These are phyloP conservation scores for Phytophthora gonapodyides DNA, from an alignment of 352 stramenopile species.

Conservation along the genomic window DNA sequence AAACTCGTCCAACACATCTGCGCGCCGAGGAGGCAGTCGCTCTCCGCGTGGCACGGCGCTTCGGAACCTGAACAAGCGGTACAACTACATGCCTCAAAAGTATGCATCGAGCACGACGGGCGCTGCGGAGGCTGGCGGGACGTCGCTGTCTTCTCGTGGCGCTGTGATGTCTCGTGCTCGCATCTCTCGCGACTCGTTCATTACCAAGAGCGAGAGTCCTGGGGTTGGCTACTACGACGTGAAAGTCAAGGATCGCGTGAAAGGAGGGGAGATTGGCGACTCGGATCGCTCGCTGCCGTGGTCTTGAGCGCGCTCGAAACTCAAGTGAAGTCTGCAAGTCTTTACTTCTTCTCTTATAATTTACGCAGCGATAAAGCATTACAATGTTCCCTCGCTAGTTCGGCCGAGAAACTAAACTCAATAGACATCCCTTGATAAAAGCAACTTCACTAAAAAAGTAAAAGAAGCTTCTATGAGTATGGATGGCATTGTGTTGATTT, in stretches of 20 bases:
- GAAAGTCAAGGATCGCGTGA: slow-evolving; percentile 63
- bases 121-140: slow-evolving; percentile 41
- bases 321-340: slow-evolving; percentile 15
- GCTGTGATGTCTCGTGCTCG: slow-evolving; percentile 70
- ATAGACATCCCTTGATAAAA: slow-evolving; percentile 17
- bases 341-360: slow-evolving; percentile 26
- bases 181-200: slow-evolving; percentile 70
- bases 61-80: slow-evolving; percentile 62
- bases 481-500: slow-evolving; percentile 5
- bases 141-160: slow-evolving; percentile 70
- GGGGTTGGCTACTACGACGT: slow-evolving; percentile 84
- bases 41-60: slow-evolving; percentile 50
- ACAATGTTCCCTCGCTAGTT: slow-evolving; percentile 10
- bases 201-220: slow-evolving; percentile 69
- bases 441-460: slow-evolving; percentile 2
- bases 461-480: slow-evolving; percentile 13
- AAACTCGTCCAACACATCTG: slow-evolving; percentile 46
- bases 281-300: slow-evolving; percentile 68
- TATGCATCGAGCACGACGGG: slow-evolving; percentile 47
- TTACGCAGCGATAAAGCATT: slow-evolving; percentile 19
- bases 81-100: slow-evolving; percentile 73
- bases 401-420: slow-evolving; percentile 15
- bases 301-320: slow-evolving; percentile 36
- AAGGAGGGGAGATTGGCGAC: slow-evolving; percentile 78
- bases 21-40: slow-evolving; percentile 22